Evolutionary conservation across 1,284 basidiomycete species (phyloP), one percentile per base, ranked within the genome.

Genomic region (Naganishia albida): DNA sequence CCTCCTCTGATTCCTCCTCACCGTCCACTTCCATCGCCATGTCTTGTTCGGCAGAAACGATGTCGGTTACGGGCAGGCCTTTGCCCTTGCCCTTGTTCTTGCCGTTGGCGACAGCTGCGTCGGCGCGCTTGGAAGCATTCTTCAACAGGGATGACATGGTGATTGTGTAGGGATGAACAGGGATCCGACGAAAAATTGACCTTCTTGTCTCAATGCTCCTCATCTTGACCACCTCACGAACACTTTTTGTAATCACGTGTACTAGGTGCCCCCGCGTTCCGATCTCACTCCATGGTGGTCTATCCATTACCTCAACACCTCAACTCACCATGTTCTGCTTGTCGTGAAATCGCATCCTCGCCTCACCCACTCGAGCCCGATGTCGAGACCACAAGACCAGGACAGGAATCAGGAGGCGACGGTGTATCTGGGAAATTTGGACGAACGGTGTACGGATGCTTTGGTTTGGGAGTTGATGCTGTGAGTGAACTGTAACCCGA

Each of bases 391-490:
- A 67, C 89, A 93, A 75, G 91, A 94, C 79, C 74, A 77, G 62
- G 91, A 94, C 80, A 85, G 91, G 73, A 94, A 94, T 76, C 91
- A 94, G 75, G 93, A 96, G 78, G 93, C 93, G 2, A 96, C 93
- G 0, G 91, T 95, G 3, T 96, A 96, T 76, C 81, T 96, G 69
- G 95, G 95, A 69, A 99, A 99, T 78, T 84, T 99, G 42, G 95
- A 99, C 74, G 96, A 98, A 78, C 85, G 92, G 64, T 93, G 90
- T 74, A 86, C 90, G 8, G 95, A 99, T 77, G 91, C 93, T 51
- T 83, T 99, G 69, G 83, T 99, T 69, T 99, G 95, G 95, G 95
- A 99, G 81, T 82, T 99, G 55, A 99, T 99, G 95, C 81, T 98
- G 67, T 79, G 65, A 75, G 78, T 75, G 20, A 8, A 39, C 23